Evolutionary conservation across 2,329 filamentous ascomycete genomes (phyloP), one percentile per base, ranked within the genome.

Genomic region (Didymella segeticola): DNA sequence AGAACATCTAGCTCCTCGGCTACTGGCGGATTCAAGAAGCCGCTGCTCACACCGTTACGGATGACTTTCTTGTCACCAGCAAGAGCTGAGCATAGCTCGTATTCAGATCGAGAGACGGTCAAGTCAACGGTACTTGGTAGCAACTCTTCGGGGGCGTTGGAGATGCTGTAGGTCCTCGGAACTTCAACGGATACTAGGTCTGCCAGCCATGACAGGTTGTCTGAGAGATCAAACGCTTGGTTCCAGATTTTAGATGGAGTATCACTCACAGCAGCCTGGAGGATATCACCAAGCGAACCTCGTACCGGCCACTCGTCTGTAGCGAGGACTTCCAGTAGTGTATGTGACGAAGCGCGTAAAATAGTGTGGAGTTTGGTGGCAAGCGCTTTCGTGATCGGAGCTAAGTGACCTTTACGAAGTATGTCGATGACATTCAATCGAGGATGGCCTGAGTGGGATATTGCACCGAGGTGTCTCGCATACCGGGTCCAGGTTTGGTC

Each of bases 11-110:
- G 67, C 25, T 66, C 74, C 1, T 79, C 77, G 26, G 63, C 64
- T 1, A 79, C 68, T n/a, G 67, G 68, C 0, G 81, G 82, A 47
- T 84, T 84, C n/a, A 84, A 72, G 61, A 83, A 83, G 5, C 80
- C 80, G 49, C 81, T 83, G 14, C 79, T 79, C 1, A 84, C 80
- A 9, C 81, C 82, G 5, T 77, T 73, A 2, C 80, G 75, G 1
- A 62, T 60, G 14, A 61, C 47, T 36, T 62, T 61, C 14, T 43
- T 26, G 39, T 41, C 48, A 11, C 54, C 50, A 6, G 63, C 49
- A 26, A 64, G 63, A 10, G 62, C 60, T 5, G 77, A 69, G 39
- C 76, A 80, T 0, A 83, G 67, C 15, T 80, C 76, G 62, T 81
- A 82, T 41, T 83, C 80, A 0, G 81, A 78, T 1, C 82, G 75